Percentiles rank a stretch among this genome's conserved stretches.
These are phyloP conservation scores for Boletellus sp. DNA, from an alignment of 768 basidiomycete genomes.

Conservation along the genomic window DNA sequence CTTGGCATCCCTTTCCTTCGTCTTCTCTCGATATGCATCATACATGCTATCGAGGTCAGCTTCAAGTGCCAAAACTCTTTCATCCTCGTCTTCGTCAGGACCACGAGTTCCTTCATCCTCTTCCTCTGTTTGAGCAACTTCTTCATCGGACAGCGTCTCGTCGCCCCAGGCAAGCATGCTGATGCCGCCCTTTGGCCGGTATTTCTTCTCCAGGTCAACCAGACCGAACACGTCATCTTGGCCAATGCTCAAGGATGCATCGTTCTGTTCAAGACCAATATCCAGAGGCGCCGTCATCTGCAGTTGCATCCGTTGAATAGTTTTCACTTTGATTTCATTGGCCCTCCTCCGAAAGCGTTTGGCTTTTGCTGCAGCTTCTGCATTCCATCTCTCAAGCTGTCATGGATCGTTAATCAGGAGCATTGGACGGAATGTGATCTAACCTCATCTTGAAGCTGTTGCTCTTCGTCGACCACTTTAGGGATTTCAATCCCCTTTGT, in stretches of 20 bases:
- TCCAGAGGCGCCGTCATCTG: slow-evolving; percentile 98
- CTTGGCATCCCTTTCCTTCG: slow-evolving; percentile 84
- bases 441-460: slow-evolving; percentile 87
- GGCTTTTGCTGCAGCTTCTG: slow-evolving; percentile 64
- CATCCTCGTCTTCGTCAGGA: slow-evolving; percentile 68
- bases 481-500: slow-evolving; percentile 68
- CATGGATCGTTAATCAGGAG: slow-evolving; percentile 4
- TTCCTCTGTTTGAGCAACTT: slow-evolving; percentile 25
- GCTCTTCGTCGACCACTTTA: slow-evolving; percentile 80
- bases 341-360: slow-evolving; percentile 81
- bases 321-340: slow-evolving; percentile 84
- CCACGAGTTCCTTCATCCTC: slow-evolving; percentile 47
- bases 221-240: slow-evolving; percentile 91
- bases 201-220: slow-evolving; percentile 50
- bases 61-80: slow-evolving; percentile 63
- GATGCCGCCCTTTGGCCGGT: slow-evolving; percentile 39
- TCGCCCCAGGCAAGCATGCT: slow-evolving; percentile 39
- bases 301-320: slow-evolving; percentile 92
- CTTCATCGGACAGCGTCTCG: slow-evolving; percentile 43
- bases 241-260: slow-evolving; percentile 66
- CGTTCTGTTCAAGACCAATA: slow-evolving; percentile 84
- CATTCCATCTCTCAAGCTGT: slow-evolving; percentile 81
- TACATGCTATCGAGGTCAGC: slow-evolving; percentile 88
- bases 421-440: neutral
- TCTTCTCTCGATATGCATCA: slow-evolving; percentile 75